A percentile compares a stretch with the other conserved stretches of the same genome.
These are phyloP conservation scores for Globisporangium paddicum DNA, from an alignment of 352 stramenopile species.

Conservation along the genomic window DNA sequence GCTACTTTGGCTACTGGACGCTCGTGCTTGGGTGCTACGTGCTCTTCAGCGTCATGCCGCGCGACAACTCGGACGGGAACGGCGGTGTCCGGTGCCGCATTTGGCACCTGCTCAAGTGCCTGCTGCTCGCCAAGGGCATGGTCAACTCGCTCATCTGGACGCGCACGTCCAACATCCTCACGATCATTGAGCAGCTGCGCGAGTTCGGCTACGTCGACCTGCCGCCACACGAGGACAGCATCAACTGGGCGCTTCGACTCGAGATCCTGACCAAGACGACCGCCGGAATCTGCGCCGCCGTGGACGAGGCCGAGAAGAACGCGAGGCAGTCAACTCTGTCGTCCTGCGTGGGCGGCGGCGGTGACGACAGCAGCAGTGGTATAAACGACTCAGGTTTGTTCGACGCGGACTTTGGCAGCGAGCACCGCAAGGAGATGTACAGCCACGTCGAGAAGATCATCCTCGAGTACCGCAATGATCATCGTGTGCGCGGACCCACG, in stretches of 20 bases:
- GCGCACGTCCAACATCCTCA: constrained; percentile 75
- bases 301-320: constrained; percentile 61
- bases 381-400: neutral
- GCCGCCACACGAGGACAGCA: constrained; percentile 66
- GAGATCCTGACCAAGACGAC: constrained; percentile 87
- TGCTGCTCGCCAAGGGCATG: constrained; percentile 74
- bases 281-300: constrained; percentile 75
- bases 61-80: constrained; percentile 15
- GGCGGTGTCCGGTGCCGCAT: constrained; percentile 50
- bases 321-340: constrained; percentile 34
- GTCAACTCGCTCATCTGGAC: constrained; percentile 83
- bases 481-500: constrained; percentile 23
- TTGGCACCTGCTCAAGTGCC: constrained; percentile 67
- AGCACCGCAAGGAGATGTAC: constrained; percentile 62
- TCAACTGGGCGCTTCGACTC: constrained; percentile 83
- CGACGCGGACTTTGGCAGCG: constrained; percentile 33
- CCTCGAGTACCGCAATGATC: constrained; percentile 60
- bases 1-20: constrained; percentile 85
- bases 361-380: neutral
- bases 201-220: constrained; percentile 54
- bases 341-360: constrained; percentile 3
- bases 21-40: constrained; percentile 66
- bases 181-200: constrained; percentile 67
- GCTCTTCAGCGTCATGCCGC: constrained; percentile 57
- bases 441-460: constrained; percentile 73